Evolutionary conservation across 179 eudicot species (phyloP), one percentile per base, ranked within the genome.

Genomic region (Kewa caespitosa): DNA sequence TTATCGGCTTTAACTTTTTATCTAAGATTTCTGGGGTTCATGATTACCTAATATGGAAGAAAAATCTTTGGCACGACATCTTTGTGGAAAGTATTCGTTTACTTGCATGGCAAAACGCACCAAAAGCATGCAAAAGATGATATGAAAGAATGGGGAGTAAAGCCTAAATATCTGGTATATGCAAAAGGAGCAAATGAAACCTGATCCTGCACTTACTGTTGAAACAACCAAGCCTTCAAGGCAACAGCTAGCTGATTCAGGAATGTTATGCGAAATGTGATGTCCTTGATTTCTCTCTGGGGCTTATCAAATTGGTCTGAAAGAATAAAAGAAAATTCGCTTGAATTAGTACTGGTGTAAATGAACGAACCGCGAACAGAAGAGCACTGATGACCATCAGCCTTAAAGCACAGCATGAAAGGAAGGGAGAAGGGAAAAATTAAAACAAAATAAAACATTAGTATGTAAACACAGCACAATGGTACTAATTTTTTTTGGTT

Each of bases 151-250:
- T 59, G 32, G 14, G 10, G 64, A 13, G 31, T 12, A 59, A 30
- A 7, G 31, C 6, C 14, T 10, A 57, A 25, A n/a, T 13, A 8
- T 59, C 28, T 23, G 23, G 3, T 22, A 1, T 27, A 10, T 22
- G 6, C 8, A 22, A 57, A 6, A 57, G 30, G 60, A 18, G 33
- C 59, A 57, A 25, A 25, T n/a, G n/a, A n/a, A n/a, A n/a, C n/a
- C n/a, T n/a, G n/a, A n/a, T n/a, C 62, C 62, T 57, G 62, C 62
- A 57, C 33, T 22, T 25, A 57, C 59, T 52, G 33, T 57, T 57
- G 32, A 27, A 57, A 33, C 62, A 57, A 57, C 32, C 8, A 9
- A 57, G 33, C 32, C 36, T 59, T 31, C 3, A 43, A 43, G 3
- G 18, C 2, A 43, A 22, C 15, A 43, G 12, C 50, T 43, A 43